Conservation (phyloP, 2,329 filamentous ascomycete genomes). For the Fusarium sp. region DNA sequence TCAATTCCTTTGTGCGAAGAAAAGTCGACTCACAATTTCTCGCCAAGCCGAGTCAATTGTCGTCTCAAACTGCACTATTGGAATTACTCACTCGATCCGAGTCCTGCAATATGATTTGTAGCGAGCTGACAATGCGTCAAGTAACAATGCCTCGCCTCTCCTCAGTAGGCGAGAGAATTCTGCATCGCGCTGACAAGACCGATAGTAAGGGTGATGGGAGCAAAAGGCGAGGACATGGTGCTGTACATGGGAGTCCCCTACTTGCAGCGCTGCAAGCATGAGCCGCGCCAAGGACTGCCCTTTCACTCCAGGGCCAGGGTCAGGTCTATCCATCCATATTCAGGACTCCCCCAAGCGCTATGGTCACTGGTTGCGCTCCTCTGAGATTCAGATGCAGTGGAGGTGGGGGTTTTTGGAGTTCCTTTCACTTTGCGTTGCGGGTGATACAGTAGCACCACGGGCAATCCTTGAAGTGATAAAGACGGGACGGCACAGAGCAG, state of each 20-base stretch:
- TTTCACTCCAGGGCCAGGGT: background rate
- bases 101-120: conserved; percentile 23
- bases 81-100: background rate
- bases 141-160: conserved; percentile 15
- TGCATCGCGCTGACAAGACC: conserved; percentile 35
- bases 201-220: conserved; percentile 36
- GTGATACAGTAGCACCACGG: conserved; percentile 1
- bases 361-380: conserved; percentile 19
- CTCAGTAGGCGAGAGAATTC: conserved; percentile 8
- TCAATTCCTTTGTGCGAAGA: conserved; percentile 1
- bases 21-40: conserved; percentile 15
- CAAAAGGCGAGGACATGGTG: conserved; percentile 11
- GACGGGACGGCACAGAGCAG: background rate
- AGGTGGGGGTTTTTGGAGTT: conserved; percentile 31
- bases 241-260: conserved; percentile 13
- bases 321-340: background rate
- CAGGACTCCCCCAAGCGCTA: conserved; percentile 12
- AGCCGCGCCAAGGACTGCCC: conserved; percentile 37
- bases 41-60: conserved; percentile 11
- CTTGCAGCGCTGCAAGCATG: conserved; percentile 7
- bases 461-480: background rate
- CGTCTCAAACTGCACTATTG: background rate
- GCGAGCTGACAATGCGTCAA: conserved; percentile 38
- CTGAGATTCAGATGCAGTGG: conserved; percentile 40
- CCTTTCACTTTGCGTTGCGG: conserved; percentile 2